These are phyloP conservation scores for Monosporascus sp. DNA, from an alignment of 2,329 filamentous ascomycete genomes.

Conservation along the genomic window DNA sequence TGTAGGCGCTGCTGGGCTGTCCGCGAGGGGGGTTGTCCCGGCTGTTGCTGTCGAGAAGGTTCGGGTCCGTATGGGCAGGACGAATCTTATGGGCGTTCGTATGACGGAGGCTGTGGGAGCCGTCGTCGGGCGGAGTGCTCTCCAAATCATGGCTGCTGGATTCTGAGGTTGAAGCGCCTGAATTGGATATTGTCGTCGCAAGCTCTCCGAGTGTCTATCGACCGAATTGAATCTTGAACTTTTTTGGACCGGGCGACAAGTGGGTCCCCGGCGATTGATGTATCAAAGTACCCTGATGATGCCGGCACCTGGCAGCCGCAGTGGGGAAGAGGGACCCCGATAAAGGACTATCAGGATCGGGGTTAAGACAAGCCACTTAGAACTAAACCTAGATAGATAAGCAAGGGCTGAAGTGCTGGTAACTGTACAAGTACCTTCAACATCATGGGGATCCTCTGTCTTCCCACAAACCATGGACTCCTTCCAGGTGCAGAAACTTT, in stretches of 20 bases:
- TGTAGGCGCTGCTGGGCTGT: background rate
- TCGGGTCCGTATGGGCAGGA: constrained; percentile 11
- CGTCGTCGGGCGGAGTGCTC: constrained; percentile 16
- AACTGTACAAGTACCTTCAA: too few relatives aligned
- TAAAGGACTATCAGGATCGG: too few relatives aligned
- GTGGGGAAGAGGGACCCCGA: too few relatives aligned
- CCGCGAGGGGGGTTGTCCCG: constrained; percentile 1
- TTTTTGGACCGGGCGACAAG: background rate
- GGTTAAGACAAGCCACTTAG: too few relatives aligned
- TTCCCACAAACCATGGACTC: too few relatives aligned
- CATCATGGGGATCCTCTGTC: too few relatives aligned
- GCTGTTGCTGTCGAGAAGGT: constrained; percentile 10
- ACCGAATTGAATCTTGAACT: background rate
- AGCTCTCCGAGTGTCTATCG: background rate
- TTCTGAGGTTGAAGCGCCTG: background rate
- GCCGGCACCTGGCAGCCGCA: background rate
- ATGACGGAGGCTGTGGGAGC: constrained; percentile 9
- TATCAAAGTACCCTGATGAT: background rate
- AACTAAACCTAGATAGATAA: too few relatives aligned
- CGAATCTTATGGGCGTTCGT: constrained; percentile 2
- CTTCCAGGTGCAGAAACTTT: too few relatives aligned
- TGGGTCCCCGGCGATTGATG: background rate
- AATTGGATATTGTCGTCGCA: background rate
- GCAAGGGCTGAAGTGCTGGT: too few relatives aligned
- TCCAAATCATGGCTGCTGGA: constrained; percentile 13